These are phyloP conservation scores for Orobanche coerulescens DNA, from an alignment of 257 asterid genomes.

Conservation along the genomic window DNA sequence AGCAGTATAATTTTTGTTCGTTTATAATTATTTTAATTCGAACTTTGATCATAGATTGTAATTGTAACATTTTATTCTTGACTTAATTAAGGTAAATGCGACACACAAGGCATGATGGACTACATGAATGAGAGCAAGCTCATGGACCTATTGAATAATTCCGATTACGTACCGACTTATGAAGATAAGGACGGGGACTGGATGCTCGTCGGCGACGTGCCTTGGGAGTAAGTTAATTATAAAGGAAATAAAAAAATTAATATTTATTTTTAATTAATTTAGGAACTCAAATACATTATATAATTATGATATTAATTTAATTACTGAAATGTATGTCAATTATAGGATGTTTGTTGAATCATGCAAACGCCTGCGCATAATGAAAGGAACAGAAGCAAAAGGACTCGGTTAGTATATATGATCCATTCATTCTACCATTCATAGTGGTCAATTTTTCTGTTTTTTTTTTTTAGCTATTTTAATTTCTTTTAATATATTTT, in stretches of 20 bases:
- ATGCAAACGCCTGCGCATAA: slow-evolving; percentile 31
- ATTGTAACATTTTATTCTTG: no score
- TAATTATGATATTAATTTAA: slow-evolving; percentile 13
- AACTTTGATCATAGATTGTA: no score
- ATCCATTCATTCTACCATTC: no score
- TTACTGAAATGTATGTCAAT: not conserved
- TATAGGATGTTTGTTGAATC: slow-evolving; percentile 29
- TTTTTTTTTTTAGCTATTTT: no score
- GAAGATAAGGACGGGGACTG: slow-evolving; percentile 52
- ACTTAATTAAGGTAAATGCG: not conserved
- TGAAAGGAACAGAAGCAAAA: slow-evolving; percentile 31
- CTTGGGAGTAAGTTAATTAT: slow-evolving; percentile 35
- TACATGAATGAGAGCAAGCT: slow-evolving; percentile 35
- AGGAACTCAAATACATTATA: not conserved
- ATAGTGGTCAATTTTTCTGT: no score
- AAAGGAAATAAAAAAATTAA: not conserved
- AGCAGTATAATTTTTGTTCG: no score
- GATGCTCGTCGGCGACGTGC: slow-evolving; percentile 52
- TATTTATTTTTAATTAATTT: not conserved
- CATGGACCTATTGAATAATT: slow-evolving; percentile 32
- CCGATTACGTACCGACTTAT: slow-evolving; percentile 33
- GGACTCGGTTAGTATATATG: slow-evolving; percentile 22
- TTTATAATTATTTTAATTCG: no score
- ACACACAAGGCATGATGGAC: slow-evolving; percentile 27
- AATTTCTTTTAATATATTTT: no score